Percentiles rank a stretch among this genome's conserved stretches.
Conservation (phyloP, 1,139 yeast genomes). For the Debaryomyces fabryi region DNA sequence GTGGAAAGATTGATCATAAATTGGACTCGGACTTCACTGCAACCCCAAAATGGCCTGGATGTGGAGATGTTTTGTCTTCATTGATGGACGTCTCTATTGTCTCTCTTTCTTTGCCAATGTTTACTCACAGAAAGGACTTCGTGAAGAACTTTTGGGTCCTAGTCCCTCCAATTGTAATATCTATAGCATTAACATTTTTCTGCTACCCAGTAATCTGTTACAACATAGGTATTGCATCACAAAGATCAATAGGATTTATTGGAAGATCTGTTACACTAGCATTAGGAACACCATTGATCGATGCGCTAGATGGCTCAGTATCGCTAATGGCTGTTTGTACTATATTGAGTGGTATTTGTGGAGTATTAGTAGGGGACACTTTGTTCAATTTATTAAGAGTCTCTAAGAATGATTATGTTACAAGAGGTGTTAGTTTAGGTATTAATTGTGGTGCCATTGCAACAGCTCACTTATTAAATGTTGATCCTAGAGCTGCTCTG, state of each 20-base stretch:
- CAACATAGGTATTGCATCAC: slow-evolving; percentile 61
- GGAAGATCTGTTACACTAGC: slow-evolving; percentile 85
- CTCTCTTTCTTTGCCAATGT: slow-evolving; percentile 76
- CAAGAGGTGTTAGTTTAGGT: slow-evolving; percentile 76
- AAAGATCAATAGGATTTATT: slow-evolving; percentile 70
- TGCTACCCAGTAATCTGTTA: slow-evolving; percentile 70
- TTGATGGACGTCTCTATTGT: slow-evolving; percentile 79
- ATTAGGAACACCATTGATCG: slow-evolving; percentile 71
- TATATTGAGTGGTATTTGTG: slow-evolving; percentile 74
- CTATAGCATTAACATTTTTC: slow-evolving; percentile 62
- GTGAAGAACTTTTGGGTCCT: slow-evolving; percentile 58
- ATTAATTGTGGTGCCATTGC: slow-evolving; percentile 83
- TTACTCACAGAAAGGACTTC: slow-evolving; percentile 68
- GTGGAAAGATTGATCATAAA: slow-evolving; percentile 23
- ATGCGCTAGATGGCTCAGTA: slow-evolving; percentile 65
- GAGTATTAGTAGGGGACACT: slow-evolving; percentile 67
- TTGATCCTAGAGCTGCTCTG: slow-evolving; percentile 81
- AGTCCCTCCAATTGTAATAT: slow-evolving; percentile 60
- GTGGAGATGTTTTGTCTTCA: slow-evolving; percentile 73
- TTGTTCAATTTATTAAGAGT: slow-evolving; percentile 51
- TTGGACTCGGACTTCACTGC: slow-evolving; percentile 29
- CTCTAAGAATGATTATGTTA: slow-evolving; percentile 66
- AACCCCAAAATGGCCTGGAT: slow-evolving; percentile 67
- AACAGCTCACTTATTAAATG: slow-evolving; percentile 69
- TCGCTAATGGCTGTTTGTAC: slow-evolving; percentile 81